Conservation (phyloP, 352 stramenopile species). For the Phytophthora palmivora region DNA sequence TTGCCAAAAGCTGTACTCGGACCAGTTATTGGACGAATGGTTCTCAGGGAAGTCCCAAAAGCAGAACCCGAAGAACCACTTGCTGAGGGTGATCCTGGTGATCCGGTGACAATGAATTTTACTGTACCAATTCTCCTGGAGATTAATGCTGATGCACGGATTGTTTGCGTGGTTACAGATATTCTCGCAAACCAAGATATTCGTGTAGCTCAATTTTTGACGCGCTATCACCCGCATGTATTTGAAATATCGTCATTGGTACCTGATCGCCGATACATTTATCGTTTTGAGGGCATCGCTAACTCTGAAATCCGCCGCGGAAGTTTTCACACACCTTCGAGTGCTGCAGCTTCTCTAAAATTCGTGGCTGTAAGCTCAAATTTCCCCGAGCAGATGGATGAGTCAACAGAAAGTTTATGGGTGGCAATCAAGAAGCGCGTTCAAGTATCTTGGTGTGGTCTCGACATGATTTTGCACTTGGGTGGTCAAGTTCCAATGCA, state of each 20-base stretch:
- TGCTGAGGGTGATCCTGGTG: constrained; percentile 13
- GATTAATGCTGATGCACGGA: constrained; percentile 52
- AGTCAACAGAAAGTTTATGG: constrained; percentile 67
- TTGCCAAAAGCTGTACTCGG: constrained; percentile 55
- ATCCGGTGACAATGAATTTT: constrained; percentile 23
- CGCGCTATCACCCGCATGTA: constrained; percentile 42
- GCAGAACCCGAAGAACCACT: constrained; percentile 1
- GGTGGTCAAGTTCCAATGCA: constrained; percentile 81
- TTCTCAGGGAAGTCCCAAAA: constrained; percentile 15
- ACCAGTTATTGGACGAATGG: constrained; percentile 64
- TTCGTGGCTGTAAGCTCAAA: constrained; percentile 75
- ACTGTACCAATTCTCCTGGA: constrained; percentile 71
- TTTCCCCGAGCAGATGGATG: constrained; percentile 70
- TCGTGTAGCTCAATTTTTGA: constrained; percentile 43
- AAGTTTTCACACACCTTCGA: constrained; percentile 66
- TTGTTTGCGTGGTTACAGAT: constrained; percentile 72
- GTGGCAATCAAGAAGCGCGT: constrained; percentile 51
- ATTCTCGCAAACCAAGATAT: constrained; percentile 63
- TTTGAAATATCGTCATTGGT: constrained; percentile 56
- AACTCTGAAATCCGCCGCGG: constrained; percentile 58
- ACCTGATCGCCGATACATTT: constrained; percentile 70
- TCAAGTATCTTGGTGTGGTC: constrained; percentile 65
- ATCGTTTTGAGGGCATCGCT: constrained; percentile 75
- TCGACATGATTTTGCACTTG: constrained; percentile 77
- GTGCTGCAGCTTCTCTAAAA: constrained; percentile 35